Evolutionary conservation across 2,329 filamentous ascomycete genomes (phyloP).

Genomic region (Boeremia lycopersici): DNA sequence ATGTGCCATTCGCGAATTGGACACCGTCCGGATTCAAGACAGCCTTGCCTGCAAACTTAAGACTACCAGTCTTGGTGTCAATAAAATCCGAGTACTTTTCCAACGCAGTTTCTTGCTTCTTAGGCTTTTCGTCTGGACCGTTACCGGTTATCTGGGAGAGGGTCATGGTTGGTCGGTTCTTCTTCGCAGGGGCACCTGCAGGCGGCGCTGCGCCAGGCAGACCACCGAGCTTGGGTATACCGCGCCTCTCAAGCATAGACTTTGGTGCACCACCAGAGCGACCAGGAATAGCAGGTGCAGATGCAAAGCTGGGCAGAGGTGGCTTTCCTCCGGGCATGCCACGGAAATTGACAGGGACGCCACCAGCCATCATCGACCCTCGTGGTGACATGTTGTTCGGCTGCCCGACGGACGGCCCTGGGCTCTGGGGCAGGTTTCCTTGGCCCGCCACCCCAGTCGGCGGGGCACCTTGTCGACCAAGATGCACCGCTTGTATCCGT

Average conservation of each 20-base stretch:
- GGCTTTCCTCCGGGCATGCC: constrained; percentile 48
- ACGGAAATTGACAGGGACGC: constrained; percentile 52
- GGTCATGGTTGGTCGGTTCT: constrained; percentile 52
- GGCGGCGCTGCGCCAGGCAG: constrained; percentile 48
- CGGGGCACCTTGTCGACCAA: constrained; percentile 67
- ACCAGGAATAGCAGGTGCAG: constrained; percentile 55
- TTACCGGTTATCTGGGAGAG: constrained; percentile 52
- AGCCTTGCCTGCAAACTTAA: constrained; percentile 93
- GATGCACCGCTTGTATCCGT: constrained; percentile 72
- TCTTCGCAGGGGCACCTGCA: constrained; percentile 38
- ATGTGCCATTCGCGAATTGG: constrained; percentile 86
- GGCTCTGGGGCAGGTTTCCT: constrained; percentile 32
- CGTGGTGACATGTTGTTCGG: constrained; percentile 21
- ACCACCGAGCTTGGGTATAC: constrained; percentile 47
- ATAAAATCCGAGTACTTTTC: constrained; percentile 81
- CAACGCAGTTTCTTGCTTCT: constrained; percentile 55
- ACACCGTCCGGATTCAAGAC: constrained; percentile 88
- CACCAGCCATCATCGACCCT: constrained; percentile 41
- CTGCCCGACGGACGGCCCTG: constrained; percentile 26
- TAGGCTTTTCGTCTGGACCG: constrained; percentile 28
- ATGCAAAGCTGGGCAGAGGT: constrained; percentile 51
- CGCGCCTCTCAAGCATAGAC: constrained; percentile 70
- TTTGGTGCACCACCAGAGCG: constrained; percentile 54
- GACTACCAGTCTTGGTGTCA: constrained; percentile 86
- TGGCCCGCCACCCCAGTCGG: constrained; percentile 35